Evolutionary conservation across 2,329 filamentous ascomycete genomes (phyloP).

Genomic region (Calonectria pseudoreteaudii): DNA sequence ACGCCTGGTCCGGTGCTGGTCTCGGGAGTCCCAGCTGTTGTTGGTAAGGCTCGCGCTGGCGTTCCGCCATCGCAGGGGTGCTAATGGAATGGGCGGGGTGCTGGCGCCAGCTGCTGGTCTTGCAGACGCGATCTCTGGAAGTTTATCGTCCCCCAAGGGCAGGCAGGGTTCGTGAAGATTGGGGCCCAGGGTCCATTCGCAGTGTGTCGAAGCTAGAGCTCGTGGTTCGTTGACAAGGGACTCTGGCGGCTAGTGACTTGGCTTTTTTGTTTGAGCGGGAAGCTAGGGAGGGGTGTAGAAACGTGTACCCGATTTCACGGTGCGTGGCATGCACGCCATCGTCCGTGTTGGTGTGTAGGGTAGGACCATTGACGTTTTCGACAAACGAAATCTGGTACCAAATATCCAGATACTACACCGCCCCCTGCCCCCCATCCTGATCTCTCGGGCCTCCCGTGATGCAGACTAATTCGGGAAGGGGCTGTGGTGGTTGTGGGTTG

Average conservation of each 20-base stretch:
- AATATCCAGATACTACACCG: constrained; percentile 8
- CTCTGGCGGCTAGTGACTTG: background rate
- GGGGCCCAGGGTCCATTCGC: background rate
- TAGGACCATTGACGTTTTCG: background rate
- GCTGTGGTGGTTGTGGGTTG: background rate
- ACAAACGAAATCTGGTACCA: background rate
- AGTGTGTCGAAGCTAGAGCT: background rate
- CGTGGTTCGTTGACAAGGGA: background rate
- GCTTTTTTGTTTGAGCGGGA: background rate
- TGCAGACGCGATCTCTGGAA: constrained; percentile 11
- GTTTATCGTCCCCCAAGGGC: background rate
- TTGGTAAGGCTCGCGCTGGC: constrained; percentile 6
- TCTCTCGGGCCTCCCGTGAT: constrained; percentile 18
- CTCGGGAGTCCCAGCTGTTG: constrained; percentile 11
- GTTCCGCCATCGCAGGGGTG: background rate
- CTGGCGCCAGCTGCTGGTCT: background rate
- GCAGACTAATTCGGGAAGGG: background rate
- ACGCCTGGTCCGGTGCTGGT: constrained; percentile 1
- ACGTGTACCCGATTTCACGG: background rate
- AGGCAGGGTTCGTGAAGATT: constrained; percentile 25
- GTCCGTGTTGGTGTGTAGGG: constrained; percentile 3
- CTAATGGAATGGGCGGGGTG: background rate
- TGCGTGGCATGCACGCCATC: background rate
- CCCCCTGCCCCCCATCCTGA: background rate
- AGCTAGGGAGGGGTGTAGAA: background rate